A percentile compares a stretch with the other conserved stretches of the same genome.
Evolutionary conservation across 495 filamentous ascomycete species (phyloP).

Genomic region (Amniculicola lignicola): DNA sequence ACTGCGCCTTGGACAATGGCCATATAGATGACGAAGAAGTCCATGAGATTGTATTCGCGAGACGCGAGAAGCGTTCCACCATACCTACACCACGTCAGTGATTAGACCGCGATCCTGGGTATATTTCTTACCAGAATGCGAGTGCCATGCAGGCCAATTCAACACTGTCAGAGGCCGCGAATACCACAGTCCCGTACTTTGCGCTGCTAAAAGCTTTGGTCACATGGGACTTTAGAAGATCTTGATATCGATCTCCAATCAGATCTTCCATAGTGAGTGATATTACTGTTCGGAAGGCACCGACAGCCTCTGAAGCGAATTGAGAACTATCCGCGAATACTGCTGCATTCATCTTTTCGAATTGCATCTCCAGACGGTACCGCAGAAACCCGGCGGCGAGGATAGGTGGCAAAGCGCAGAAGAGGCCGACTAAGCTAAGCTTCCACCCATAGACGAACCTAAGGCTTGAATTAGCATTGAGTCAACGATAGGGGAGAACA

Average conservation of each 20-base stretch:
- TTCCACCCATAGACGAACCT: constrained; percentile 39
- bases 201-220: constrained; percentile 27
- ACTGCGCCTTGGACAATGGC: constrained; percentile 34
- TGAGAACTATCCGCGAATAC: constrained; percentile 37
- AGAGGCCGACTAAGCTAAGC: constrained; percentile 32
- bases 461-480: too few relatives aligned
- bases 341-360: constrained; percentile 34
- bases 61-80: constrained; percentile 35
- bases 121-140: constrained; percentile 29
- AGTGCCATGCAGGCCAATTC: constrained; percentile 34
- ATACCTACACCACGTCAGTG: constrained; percentile 18
- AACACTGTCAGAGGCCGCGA: constrained; percentile 34
- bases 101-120: background rate
- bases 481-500: too few relatives aligned
- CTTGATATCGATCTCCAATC: constrained; percentile 32
- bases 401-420: constrained; percentile 32
- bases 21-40: constrained; percentile 38
- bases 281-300: constrained; percentile 36
- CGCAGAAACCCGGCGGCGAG: constrained; percentile 33
- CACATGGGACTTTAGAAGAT: constrained; percentile 27
- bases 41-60: constrained; percentile 25
- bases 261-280: constrained; percentile 36
- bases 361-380: constrained; percentile 34
- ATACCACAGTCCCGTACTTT: constrained; percentile 31
- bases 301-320: constrained; percentile 37